Evolutionary conservation across 139 green algal species (phyloP).

Genomic region (Chlorella sp.): DNA sequence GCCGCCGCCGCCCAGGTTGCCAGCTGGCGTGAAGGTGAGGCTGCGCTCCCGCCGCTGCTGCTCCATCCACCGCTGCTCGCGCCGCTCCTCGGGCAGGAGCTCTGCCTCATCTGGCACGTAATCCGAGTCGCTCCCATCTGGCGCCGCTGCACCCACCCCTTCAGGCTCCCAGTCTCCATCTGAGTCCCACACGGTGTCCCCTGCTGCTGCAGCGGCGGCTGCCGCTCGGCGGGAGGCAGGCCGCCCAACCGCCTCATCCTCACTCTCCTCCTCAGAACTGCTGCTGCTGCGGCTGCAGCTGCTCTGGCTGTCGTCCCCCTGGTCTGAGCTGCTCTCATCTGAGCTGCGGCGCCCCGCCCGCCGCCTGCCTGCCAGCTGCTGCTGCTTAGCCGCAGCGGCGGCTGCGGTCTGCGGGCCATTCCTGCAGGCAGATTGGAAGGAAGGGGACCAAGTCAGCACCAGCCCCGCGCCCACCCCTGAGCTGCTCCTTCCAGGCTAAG

Average conservation of each 20-base stretch:
- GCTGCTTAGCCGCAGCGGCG: background rate
- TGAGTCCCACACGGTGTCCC: too few relatives aligned
- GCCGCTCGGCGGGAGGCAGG: too few relatives aligned
- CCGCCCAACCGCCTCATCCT: background rate
- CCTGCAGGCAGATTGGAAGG: background rate
- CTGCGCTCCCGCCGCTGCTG: background rate
- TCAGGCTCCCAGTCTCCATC: too few relatives aligned
- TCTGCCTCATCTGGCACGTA: background rate
- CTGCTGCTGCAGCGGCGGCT: too few relatives aligned
- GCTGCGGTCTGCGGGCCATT: background rate
- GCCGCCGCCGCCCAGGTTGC: background rate
- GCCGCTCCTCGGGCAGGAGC: background rate
- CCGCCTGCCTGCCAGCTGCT: background rate
- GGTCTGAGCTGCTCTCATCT: background rate
- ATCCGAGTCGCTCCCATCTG: slow-evolving; percentile 16
- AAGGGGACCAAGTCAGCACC: too few relatives aligned
- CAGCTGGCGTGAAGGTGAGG: background rate
- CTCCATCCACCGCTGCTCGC: slow-evolving; percentile 3
- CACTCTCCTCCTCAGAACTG: background rate
- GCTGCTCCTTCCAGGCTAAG: too few relatives aligned
- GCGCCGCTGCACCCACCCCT: too few relatives aligned
- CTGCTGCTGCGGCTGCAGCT: background rate
- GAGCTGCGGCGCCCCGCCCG: background rate
- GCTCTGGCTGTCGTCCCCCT: background rate
- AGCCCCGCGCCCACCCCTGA: too few relatives aligned